These are phyloP conservation scores for Claviceps monticola DNA, from an alignment of 2,329 filamentous ascomycete genomes.

Conservation along the genomic window DNA sequence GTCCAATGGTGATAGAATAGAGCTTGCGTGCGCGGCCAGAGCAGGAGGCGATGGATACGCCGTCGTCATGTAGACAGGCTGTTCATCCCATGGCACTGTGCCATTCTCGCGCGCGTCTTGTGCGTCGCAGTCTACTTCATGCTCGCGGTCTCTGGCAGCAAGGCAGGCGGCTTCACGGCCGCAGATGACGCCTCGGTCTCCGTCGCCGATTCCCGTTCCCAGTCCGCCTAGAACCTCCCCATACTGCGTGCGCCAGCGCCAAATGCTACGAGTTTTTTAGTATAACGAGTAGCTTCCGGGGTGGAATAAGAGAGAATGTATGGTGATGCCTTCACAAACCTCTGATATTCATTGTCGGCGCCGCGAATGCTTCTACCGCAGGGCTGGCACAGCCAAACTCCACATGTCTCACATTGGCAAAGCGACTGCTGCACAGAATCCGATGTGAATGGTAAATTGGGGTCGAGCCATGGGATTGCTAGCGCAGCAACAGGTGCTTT, in stretches of 20 bases:
- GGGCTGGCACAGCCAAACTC: constrained; percentile 73
- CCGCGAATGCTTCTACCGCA: constrained; percentile 61
- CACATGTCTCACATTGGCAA: constrained; percentile 38
- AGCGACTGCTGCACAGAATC: constrained; percentile 41
- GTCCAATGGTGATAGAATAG: constrained; percentile 7
- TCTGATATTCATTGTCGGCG: constrained; percentile 44
- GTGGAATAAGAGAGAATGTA: background rate
- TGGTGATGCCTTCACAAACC: constrained; percentile 23
- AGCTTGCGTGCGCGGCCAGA: constrained; percentile 6
- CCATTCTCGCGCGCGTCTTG: constrained; percentile 47
- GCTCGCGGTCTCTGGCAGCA: constrained; percentile 62
- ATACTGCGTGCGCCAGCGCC: constrained; percentile 83
- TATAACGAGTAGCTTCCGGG: background rate
- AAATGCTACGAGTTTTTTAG: constrained; percentile 39
- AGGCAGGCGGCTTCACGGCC: constrained; percentile 66
- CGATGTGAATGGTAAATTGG: constrained; percentile 34
- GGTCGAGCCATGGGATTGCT: constrained; percentile 27
- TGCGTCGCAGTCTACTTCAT: constrained; percentile 77
- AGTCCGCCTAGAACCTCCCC: constrained; percentile 66
- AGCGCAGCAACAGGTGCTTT: constrained; percentile 53
- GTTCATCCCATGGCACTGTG: constrained; percentile 8
- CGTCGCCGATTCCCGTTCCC: constrained; percentile 78
- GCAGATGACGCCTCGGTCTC: constrained; percentile 77
- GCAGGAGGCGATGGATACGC: constrained; percentile 9
- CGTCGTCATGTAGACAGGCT: constrained; percentile 10